A percentile compares a stretch with the other conserved stretches of the same genome.
Conservation (phyloP, 2,329 filamentous ascomycete species). For the Hypoxylon sp. region DNA sequence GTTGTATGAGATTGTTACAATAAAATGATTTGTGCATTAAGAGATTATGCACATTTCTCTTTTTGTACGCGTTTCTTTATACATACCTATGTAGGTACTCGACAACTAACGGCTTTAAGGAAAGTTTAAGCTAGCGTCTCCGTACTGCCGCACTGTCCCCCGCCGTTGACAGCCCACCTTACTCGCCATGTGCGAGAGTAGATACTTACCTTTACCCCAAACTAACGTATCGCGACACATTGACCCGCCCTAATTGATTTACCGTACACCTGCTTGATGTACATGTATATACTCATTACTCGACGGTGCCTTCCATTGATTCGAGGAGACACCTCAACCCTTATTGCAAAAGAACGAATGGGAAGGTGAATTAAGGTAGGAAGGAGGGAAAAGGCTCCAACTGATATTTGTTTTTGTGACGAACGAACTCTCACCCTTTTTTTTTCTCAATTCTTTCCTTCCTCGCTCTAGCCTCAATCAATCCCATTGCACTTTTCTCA, state of each 20-base stretch:
- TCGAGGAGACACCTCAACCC: slow-evolving; percentile 23
- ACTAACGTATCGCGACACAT: slow-evolving; percentile 11
- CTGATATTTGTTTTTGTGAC: slow-evolving; percentile 12
- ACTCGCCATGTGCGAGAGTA: slow-evolving; percentile 1
- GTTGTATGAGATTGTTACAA: not conserved
- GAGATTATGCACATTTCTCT: not conserved
- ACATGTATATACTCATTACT: not conserved
- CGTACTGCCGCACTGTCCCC: slow-evolving; percentile 21
- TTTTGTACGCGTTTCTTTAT: not conserved
- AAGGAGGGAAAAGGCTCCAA: not conserved
- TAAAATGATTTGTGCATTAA: not conserved
- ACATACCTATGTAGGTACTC: not conserved
- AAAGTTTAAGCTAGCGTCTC: slow-evolving; percentile 1
- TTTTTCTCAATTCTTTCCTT: slow-evolving; percentile 6
- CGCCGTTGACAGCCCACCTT: slow-evolving; percentile 12
- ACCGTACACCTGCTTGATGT: slow-evolving; percentile 7
- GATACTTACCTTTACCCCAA: not conserved
- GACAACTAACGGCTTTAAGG: not conserved
- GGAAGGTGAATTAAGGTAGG: slow-evolving; percentile 9
- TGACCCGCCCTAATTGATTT: slow-evolving; percentile 19
- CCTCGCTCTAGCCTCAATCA: slow-evolving; percentile 22
- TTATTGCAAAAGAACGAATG: slow-evolving; percentile 22
- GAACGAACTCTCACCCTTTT: slow-evolving; percentile 1
- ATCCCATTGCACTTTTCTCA: slow-evolving; percentile 7
- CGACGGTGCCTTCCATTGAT: slow-evolving; percentile 21